phyloP scores from a whole-genome alignment of 2,329 filamentous ascomycete genomes.

The Pseudogymnoascus sp. region DNA sequence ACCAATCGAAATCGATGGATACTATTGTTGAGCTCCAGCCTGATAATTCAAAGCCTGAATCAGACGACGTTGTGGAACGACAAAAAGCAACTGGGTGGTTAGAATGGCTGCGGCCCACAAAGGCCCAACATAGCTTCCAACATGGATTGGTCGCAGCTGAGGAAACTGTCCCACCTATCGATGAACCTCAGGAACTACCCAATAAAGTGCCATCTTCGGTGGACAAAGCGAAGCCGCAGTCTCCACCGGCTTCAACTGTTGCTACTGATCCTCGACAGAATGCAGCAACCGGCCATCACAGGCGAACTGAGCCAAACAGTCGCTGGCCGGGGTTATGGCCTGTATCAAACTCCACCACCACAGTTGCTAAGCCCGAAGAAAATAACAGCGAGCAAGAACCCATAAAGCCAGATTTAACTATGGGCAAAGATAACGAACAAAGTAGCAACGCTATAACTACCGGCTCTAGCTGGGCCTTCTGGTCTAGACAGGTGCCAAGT shows the following conservation, averaged over 20 bases:
- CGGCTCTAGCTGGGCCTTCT: conserved; percentile 72
- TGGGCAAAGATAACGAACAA: conserved; percentile 31
- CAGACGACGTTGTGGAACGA: background rate
- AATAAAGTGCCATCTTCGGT: background rate
- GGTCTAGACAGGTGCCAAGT: conserved; percentile 45
- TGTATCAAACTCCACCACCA: conserved; percentile 17
- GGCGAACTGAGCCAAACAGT: background rate
- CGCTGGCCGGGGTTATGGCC: conserved; percentile 17
- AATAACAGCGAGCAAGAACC: conserved; percentile 26
- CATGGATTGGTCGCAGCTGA: background rate
- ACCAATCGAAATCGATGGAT: background rate
- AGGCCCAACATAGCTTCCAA: background rate
- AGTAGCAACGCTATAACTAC: conserved; percentile 32
- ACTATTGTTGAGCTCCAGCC: background rate
- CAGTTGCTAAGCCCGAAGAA: conserved; percentile 13
- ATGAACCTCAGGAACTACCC: background rate
- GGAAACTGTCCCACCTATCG: background rate
- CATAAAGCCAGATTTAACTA: conserved; percentile 36
- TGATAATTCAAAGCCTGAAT: background rate
- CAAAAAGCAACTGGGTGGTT: background rate
- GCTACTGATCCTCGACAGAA: background rate
- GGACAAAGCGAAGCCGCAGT: background rate
- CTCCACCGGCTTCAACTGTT: background rate
- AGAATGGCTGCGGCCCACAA: conserved; percentile 3
- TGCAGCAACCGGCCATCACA: background rate